Evolutionary conservation across 345 rosid genomes (phyloP).

Genomic region (Sisymbrium altissimum): DNA sequence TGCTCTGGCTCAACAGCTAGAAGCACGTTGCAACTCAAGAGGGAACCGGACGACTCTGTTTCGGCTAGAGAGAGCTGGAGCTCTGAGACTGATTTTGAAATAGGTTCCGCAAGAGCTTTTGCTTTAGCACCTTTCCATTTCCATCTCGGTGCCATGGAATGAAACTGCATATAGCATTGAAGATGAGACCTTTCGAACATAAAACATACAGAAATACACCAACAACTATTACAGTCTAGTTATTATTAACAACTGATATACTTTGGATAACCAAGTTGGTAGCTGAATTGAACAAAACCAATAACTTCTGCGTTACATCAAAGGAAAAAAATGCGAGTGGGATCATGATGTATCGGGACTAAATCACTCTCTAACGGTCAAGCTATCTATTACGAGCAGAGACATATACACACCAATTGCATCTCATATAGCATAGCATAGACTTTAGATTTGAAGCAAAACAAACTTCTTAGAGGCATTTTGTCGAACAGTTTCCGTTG

Average conservation of each 20-base stretch:
- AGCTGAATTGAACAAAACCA: too few relatives aligned
- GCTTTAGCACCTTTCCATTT: slow-evolving; percentile 72
- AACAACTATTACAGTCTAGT: too few relatives aligned
- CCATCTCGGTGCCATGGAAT: slow-evolving; percentile 75
- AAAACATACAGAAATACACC: background rate
- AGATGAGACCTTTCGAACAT: slow-evolving; percentile 11
- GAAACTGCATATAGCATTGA: slow-evolving; percentile 1
- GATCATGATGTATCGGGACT: background rate
- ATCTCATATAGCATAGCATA: background rate
- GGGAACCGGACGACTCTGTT: slow-evolving; percentile 41
- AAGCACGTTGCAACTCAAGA: slow-evolving; percentile 54
- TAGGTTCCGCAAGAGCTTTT: slow-evolving; percentile 70
- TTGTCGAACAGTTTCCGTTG: background rate
- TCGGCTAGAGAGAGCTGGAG: slow-evolving; percentile 53
- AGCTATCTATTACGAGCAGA: background rate
- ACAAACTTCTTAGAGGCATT: background rate
- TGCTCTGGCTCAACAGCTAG: slow-evolving; percentile 49
- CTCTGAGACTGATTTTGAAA: slow-evolving; percentile 53
- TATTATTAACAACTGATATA: too few relatives aligned
- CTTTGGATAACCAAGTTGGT: too few relatives aligned
- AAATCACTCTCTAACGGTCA: background rate
- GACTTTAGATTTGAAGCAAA: background rate
- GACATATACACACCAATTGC: background rate
- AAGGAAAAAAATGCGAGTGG: background rate
- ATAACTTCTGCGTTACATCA: background rate